A percentile compares a stretch with the other conserved stretches of the same genome.
Evolutionary conservation across 2,329 filamentous ascomycete species (phyloP).

Genomic region (Dothiorella sarmentorum): DNA sequence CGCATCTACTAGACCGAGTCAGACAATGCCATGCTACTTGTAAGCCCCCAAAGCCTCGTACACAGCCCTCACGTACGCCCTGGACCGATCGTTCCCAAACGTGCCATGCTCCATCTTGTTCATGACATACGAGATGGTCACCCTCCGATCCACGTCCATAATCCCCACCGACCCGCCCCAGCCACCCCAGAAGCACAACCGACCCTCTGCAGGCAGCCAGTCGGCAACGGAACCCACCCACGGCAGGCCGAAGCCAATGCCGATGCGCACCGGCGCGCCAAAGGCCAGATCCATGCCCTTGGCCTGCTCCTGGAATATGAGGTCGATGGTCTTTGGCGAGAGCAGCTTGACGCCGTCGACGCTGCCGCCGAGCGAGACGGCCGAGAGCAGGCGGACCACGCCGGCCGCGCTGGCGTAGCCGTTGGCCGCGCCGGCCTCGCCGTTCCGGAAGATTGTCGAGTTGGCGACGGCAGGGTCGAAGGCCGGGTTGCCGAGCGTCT

Average conservation of each 20-base stretch:
- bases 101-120: slow-evolving; percentile 22
- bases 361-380: slow-evolving; percentile 34
- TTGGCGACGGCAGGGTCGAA: neutral
- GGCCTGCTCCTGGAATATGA: neutral
- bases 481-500: neutral
- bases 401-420: slow-evolving; percentile 39
- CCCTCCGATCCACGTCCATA: slow-evolving; percentile 21
- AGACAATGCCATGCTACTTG: too few relatives aligned
- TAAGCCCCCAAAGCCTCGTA: neutral
- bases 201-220: neutral
- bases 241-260: neutral
- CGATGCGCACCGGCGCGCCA: neutral
- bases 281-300: neutral
- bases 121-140: slow-evolving; percentile 25
- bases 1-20: too few relatives aligned
- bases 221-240: neutral
- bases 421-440: neutral
- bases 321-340: slow-evolving; percentile 22
- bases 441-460: neutral
- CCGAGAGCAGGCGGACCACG: slow-evolving; percentile 42
- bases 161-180: slow-evolving; percentile 24
- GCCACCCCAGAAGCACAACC: slow-evolving; percentile 22
- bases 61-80: neutral
- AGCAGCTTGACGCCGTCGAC: slow-evolving; percentile 39
- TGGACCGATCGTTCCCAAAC: neutral